Evolutionary conservation across 1,284 basidiomycete genomes (phyloP), one percentile per base, ranked within the genome.

Genomic region (Trametes hirsuta): DNA sequence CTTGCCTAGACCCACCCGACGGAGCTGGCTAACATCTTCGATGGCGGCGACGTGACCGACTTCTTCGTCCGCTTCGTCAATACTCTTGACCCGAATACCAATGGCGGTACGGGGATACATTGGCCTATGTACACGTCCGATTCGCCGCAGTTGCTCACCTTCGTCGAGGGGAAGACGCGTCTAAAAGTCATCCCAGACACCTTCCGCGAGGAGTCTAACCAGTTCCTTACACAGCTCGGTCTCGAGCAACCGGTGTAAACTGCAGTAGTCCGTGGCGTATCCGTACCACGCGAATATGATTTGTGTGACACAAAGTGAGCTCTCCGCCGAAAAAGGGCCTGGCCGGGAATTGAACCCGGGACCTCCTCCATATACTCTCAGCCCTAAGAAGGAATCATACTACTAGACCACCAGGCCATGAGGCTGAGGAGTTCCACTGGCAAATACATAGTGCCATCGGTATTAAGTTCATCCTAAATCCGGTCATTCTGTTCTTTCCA

Each of bases 281-380:
- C 18, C 18, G 18, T 18, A 18, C 18, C 18, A 18, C 1, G 18
- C 18, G 18, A 18, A 1, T 18, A 18, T 18, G 18, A 18, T 18
- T 18, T 18, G 18, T 18, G 18, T 18, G 18, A 18, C 18, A 18
- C 30, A 8, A 30, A 30, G 30, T 30, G 30, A 30, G 8, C 30
- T 30, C 30, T 30, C 30, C 30, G 30, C 8, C 30, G 30, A 21
- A 65, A 67, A 65, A 66, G 86, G 87, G 86, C 87, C 85, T 88
- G 82, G 84, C 86, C 84, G 85, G 86, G 87, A 88, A 88, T 88
- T 88, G 87, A 90, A 88, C 87, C 87, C 85, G 84, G 86, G 87
- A 88, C 87, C 87, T 88, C 87, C 86, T 88, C 86, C 86, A 87
- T 30, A 5, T 30, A 8, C 30, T 30, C 4, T 18, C 30, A 30